Percentiles rank a stretch among this genome's conserved stretches.
These are phyloP conservation scores for Pichia norvegensis DNA, from an alignment of 1,139 yeast genomes.

Conservation along the genomic window DNA sequence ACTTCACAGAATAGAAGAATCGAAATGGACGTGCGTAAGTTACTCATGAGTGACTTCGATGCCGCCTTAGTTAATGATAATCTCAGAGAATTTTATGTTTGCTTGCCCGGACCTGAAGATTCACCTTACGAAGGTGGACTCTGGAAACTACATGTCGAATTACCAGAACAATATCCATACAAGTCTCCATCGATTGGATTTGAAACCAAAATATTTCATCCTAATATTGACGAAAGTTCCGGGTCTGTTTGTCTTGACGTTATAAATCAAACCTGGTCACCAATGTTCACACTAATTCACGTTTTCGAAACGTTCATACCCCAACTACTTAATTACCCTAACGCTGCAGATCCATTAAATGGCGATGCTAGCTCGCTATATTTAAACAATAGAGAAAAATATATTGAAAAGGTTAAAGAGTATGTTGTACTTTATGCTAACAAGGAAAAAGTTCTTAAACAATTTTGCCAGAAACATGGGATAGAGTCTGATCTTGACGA, in stretches of 20 bases:
- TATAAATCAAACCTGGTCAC: slow-evolving; percentile 97
- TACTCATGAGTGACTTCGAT: slow-evolving; percentile 91
- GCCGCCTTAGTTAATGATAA: slow-evolving; percentile 80
- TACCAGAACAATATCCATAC: slow-evolving; percentile 93
- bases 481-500: slow-evolving; percentile 7
- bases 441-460: slow-evolving; percentile 27
- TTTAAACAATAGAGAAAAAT: slow-evolving; percentile 60
- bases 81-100: slow-evolving; percentile 84
- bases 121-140: slow-evolving; percentile 86
- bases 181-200: slow-evolving; percentile 96
- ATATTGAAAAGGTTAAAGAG: slow-evolving; percentile 60
- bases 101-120: slow-evolving; percentile 81
- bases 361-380: slow-evolving; percentile 84
- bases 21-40: slow-evolving; percentile 94
- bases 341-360: slow-evolving; percentile 89
- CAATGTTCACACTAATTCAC: slow-evolving; percentile 88
- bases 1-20: slow-evolving; percentile 41
- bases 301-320: slow-evolving; percentile 92
- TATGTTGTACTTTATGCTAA: slow-evolving; percentile 72
- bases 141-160: slow-evolving; percentile 88
- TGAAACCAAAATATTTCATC: slow-evolving; percentile 85
- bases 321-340: slow-evolving; percentile 84
- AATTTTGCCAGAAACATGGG: slow-evolving; percentile 37
- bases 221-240: slow-evolving; percentile 82
- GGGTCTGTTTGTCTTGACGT: slow-evolving; percentile 96